A percentile compares a stretch with the other conserved stretches of the same genome.
phyloP scores from a whole-genome alignment of 2,329 filamentous ascomycete species.

The Diplodia mutila region DNA sequence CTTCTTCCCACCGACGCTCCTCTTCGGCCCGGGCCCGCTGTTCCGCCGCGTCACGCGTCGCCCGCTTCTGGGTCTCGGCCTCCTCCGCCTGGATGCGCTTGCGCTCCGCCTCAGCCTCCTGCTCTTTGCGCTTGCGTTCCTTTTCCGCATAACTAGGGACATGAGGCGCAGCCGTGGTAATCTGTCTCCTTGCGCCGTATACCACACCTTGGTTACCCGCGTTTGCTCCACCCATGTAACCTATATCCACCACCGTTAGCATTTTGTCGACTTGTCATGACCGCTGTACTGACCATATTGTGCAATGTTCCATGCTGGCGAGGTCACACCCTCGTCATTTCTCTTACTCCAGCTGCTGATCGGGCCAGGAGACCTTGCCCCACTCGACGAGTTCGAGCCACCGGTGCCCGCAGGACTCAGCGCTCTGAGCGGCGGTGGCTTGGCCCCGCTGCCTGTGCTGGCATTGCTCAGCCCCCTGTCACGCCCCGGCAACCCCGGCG shows the following conservation, averaged over 20 bases:
- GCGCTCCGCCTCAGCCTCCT: constrained; percentile 59
- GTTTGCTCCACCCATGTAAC: constrained; percentile 96
- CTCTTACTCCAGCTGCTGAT: constrained; percentile 91
- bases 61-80: constrained; percentile 52
- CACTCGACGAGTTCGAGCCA: constrained; percentile 61
- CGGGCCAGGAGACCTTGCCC: constrained; percentile 52
- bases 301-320: constrained; percentile 96
- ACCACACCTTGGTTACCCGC: constrained; percentile 93
- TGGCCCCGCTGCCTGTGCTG: constrained; percentile 41
- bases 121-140: constrained; percentile 67
- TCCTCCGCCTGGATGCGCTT: constrained; percentile 56
- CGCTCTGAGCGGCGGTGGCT: constrained; percentile 38
- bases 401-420: constrained; percentile 54
- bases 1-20: constrained; percentile 68
- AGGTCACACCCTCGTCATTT: constrained; percentile 76
- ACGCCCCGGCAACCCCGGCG: constrained; percentile 32
- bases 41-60: constrained; percentile 63
- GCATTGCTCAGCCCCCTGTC: constrained; percentile 42
- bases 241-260: constrained; percentile 26
- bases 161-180: constrained; percentile 77
- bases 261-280: neutral
- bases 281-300: constrained; percentile 67
- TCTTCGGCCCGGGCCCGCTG: constrained; percentile 65
- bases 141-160: constrained; percentile 86
- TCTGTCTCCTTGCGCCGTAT: constrained; percentile 90